Base-by-base conservation (phyloP, 2,329 filamentous ascomycete species). In the Ampelomyces quisqualis region DNA sequence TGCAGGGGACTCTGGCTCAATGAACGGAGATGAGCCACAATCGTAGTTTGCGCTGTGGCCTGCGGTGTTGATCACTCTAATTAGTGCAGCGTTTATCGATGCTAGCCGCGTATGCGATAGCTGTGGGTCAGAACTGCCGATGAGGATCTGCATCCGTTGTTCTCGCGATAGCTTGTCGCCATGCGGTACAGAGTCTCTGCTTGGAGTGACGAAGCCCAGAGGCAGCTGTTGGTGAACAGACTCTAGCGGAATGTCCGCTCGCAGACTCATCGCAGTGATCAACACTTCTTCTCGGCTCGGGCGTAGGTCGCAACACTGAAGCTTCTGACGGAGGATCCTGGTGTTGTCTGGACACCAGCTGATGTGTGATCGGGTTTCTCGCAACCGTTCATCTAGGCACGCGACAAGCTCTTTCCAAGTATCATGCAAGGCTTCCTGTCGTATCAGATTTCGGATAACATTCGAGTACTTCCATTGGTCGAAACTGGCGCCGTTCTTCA, bases 401-500 rank as follows among this genome's bases (percentile, higher is more conserved):
- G 47, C 48, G 30, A 67, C 49, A n/a, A 68, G 48, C 22, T 65
- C 62, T 42, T 68, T 68, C 65, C 65, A 68, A 2, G 59, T 63
- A 37, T 67, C 64, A 34, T 65, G 63, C 22, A 64, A 45, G 3
- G 62, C 60, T 40, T 67, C 63, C 41, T 68, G 65, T 36, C 65
- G 57, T 19, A 68, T 64, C 10, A 69, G 41, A 23, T 69, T 69
- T 9, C 64, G 58, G 29, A 69, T 65, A 10, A 67, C 64, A 22
- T 65, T 68, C 11, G 64, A 65, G 41, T 69, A 68, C 36, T 66
- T 66, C 65, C 65, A 69, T 15, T 65, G 56, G 23, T 65, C 58
- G 14, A 57, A 59, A 7, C 53, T 59, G 10, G 56, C 54, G 14
- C 65, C 65, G 15, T 68, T 65, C 46, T 68, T 65, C 62, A 68